phyloP scores from a whole-genome alignment of 257 asterid species.

The Solanum piurae region DNA sequence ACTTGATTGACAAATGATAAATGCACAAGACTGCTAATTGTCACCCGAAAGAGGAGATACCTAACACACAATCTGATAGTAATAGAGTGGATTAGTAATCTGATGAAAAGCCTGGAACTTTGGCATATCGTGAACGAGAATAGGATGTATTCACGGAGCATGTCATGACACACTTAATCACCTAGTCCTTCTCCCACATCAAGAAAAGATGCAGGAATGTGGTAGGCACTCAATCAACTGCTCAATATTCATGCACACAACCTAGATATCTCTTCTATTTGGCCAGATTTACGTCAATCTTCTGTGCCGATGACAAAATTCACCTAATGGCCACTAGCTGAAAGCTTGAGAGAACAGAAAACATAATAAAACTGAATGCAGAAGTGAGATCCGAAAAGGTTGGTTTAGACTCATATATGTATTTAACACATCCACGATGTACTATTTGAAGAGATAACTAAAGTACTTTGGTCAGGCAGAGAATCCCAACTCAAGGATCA shows the following conservation, averaged over 20 bases:
- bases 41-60: not conserved
- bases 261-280: not conserved
- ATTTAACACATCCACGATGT: not conserved
- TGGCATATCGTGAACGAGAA: not conserved
- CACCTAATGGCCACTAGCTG: not conserved
- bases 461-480: not conserved
- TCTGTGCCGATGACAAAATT: not conserved
- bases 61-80: not conserved
- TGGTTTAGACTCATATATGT: not conserved
- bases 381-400: not conserved
- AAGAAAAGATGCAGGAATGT: not conserved
- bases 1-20: not conserved
- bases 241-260: not conserved
- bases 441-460: not conserved
- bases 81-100: not conserved
- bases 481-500: not conserved
- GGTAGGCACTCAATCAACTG: not conserved
- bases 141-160: not conserved
- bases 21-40: not conserved
- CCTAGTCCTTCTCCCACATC: not conserved
- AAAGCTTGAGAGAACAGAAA: not conserved
- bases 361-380: not conserved
- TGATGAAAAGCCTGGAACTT: not conserved
- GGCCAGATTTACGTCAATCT: not conserved
- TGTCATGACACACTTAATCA: not conserved